Base-by-base conservation (phyloP, 768 basidiomycete species). In the Hemileccinum impolitum region DNA sequence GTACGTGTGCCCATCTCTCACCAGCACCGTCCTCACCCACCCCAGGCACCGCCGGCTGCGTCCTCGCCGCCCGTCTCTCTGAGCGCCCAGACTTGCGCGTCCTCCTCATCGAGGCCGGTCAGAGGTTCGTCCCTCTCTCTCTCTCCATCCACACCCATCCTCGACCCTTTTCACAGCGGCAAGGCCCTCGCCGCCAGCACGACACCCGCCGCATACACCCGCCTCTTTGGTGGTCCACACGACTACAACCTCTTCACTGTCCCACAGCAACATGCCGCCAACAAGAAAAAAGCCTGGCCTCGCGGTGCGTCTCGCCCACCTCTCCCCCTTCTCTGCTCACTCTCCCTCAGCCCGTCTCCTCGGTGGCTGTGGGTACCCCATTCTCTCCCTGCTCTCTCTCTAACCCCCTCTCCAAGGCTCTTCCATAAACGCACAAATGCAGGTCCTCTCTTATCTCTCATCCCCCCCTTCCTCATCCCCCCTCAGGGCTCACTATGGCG, bases 341-440 rank as follows among this genome's bases (percentile, higher is more conserved):
- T 2, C 0, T 25, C 1, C n/a, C n/a, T 3, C 44, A 87, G 85
- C 69, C 1, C 86, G 81, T 58, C 70, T 89, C 61, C 74, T 90
- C 6, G 87, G 87, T 19, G 87, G 87, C 60, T 89, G 87, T 84
- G 59, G 64, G 81, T 71, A 11, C 21, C 32, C n/a, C 19, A 25
- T n/a, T 26, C 19, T 28, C 6, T 51, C 32, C 43, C n/a, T 7
- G 0, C 4, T 21, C 11, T 5, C 36, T 41, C 12, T 25, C 41
- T 39, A 3, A 39, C 11, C 41, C 6, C 32, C 14, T 15, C 12
- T 19, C 12, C 36, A 47, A 84, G 80, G 81, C 48, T 81, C 82
- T 4, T 74, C 82, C 2, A 77, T 86, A 40, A 88, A 89, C 56
- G 85, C 85, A 1, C 64, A 67, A 62, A 72, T 79, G 76, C 72